Conservation (phyloP, 1,139 yeast species). For the Kodamaea anthophila region DNA sequence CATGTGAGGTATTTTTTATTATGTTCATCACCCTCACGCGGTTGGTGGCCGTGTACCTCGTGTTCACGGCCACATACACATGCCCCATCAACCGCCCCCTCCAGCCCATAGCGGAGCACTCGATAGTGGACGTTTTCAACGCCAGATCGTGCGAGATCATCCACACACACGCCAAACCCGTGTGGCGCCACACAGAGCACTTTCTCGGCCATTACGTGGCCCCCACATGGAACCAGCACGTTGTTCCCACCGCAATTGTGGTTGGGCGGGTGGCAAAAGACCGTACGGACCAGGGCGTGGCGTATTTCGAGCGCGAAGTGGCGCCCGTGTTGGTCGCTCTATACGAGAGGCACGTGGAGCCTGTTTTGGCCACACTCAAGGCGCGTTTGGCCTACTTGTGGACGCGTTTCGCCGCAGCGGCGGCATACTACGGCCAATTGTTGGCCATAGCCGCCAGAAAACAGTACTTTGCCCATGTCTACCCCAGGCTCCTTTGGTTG, state of each 20-base stretch:
- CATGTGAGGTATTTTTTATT: slow-evolving; percentile 3
- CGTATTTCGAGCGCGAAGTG: neutral
- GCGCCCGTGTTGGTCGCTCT: neutral
- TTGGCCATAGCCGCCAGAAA: slow-evolving; percentile 1
- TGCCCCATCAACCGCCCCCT: slow-evolving; percentile 5
- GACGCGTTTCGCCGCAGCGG: neutral
- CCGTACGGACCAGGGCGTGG: neutral
- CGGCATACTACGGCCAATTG: neutral
- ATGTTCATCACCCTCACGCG: too few relatives aligned
- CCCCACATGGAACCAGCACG: slow-evolving; percentile 4
- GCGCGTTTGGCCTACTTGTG: neutral
- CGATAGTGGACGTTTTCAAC: slow-evolving; percentile 3
- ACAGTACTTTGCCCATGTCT: slow-evolving; percentile 1
- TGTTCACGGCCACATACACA: slow-evolving; percentile 8
- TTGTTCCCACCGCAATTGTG: neutral
- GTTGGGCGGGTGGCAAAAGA: neutral
- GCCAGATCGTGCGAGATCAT: slow-evolving; percentile 4
- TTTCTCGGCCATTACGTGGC: neutral
- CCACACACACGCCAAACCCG: slow-evolving; percentile 5
- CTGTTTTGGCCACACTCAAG: neutral
- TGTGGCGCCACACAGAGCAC: slow-evolving; percentile 3
- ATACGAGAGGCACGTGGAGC: neutral
- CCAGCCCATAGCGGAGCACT: slow-evolving; percentile 1
- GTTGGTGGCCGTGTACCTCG: slow-evolving; percentile 6
- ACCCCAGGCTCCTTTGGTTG: slow-evolving; percentile 1